phyloP scores from a whole-genome alignment of 2,329 filamentous ascomycete genomes.

The Botrytis paeoniae region DNA sequence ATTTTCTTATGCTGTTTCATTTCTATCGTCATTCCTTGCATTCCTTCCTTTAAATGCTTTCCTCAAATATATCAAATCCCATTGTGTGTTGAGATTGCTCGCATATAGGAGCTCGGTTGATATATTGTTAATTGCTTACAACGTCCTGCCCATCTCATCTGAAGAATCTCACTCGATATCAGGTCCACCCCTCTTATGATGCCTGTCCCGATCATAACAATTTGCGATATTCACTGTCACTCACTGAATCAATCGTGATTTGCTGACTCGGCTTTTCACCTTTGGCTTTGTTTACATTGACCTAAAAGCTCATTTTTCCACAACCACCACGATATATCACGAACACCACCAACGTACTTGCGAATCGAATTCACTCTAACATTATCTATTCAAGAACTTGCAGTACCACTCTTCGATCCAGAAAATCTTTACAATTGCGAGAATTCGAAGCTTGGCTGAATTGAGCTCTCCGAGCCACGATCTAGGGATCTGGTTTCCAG shows the following conservation, averaged over 20 bases:
- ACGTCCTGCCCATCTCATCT: slow-evolving; percentile 1
- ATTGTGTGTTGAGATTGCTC: not conserved
- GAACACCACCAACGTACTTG: not conserved
- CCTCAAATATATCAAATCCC: not conserved
- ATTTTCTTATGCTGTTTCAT: slow-evolving; percentile 8
- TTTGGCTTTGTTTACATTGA: slow-evolving; percentile 10
- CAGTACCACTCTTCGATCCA: not conserved
- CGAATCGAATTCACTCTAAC: not conserved
- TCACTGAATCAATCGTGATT: not conserved
- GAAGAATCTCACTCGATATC: slow-evolving; percentile 2
- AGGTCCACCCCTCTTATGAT: slow-evolving; percentile 9
- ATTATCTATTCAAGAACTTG: not conserved
- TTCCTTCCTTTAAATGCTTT: slow-evolving; percentile 6
- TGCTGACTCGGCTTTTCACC: not conserved
- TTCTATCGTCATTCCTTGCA: slow-evolving; percentile 3
- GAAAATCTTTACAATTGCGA: not conserved
- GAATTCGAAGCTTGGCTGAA: not conserved
- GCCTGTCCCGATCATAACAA: slow-evolving; percentile 1
- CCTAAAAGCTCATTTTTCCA: not conserved
- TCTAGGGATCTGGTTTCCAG: not conserved
- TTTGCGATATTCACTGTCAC: slow-evolving; percentile 11
- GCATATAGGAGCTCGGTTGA: not conserved
- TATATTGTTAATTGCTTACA: slow-evolving; percentile 10
- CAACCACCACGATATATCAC: not conserved
- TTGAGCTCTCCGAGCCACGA: not conserved